A percentile compares a stretch with the other conserved stretches of the same genome.
phyloP scores from a whole-genome alignment of 2,329 filamentous ascomycete species.

The Pseudopyrenochaeta lycopersici region DNA sequence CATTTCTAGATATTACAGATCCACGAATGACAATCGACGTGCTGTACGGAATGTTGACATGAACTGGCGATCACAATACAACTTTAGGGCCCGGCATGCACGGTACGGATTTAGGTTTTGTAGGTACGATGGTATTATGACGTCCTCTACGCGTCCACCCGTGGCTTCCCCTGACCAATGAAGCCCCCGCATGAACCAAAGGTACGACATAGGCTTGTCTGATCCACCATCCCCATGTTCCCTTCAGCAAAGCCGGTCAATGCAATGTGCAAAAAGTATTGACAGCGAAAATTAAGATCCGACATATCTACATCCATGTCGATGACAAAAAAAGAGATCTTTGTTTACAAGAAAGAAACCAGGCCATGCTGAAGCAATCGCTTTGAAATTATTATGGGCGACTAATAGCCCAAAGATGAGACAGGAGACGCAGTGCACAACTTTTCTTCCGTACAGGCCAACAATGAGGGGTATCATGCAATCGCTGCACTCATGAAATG shows the following conservation, averaged over 20 bases:
- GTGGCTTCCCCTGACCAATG: background rate
- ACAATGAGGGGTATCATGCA: conserved; percentile 36
- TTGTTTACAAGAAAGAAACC: conserved; percentile 13
- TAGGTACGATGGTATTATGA: conserved; percentile 2
- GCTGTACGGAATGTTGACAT: background rate
- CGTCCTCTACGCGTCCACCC: background rate
- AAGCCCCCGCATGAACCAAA: background rate
- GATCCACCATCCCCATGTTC: conserved; percentile 3
- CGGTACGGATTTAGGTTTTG: background rate
- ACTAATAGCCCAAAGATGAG: conserved; percentile 13
- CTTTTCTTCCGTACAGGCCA: conserved; percentile 11
- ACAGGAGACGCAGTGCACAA: conserved; percentile 19
- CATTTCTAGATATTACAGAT: background rate
- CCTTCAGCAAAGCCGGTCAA: conserved; percentile 16
- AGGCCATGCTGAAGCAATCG: conserved; percentile 25
- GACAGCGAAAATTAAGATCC: conserved; percentile 32
- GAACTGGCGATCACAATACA: background rate
- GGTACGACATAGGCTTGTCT: conserved; percentile 1
- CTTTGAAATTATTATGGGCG: conserved; percentile 22
- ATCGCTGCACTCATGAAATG: conserved; percentile 14
- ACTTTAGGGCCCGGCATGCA: too few relatives aligned
- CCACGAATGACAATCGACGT: too few relatives aligned
- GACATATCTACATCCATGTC: conserved; percentile 13
- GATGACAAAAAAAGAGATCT: conserved; percentile 13
- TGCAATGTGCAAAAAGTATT: conserved; percentile 32